These are phyloP conservation scores for Candida sphagnicola DNA, from an alignment of 805 yeast species.

Conservation along the genomic window DNA sequence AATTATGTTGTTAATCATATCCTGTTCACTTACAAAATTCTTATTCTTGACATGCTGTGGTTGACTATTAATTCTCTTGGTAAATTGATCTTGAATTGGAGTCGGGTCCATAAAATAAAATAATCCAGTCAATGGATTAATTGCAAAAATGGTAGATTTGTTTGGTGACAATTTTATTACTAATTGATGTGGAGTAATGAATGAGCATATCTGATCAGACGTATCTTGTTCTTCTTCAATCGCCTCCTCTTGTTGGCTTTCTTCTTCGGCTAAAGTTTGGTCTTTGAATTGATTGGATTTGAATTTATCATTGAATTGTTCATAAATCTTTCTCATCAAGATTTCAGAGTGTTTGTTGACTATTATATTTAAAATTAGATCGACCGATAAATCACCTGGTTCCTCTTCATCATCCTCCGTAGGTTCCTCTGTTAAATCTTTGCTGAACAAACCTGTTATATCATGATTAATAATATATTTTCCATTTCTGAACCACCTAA, in stretches of 20 bases:
- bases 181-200: conserved; percentile 30
- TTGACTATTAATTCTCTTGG: conserved; percentile 26
- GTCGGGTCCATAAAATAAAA: conserved; percentile 39
- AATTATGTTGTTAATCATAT: conserved; percentile 28
- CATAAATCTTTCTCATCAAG: conserved; percentile 22
- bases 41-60: conserved; percentile 15
- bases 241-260: background rate
- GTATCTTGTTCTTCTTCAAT: conserved; percentile 1
- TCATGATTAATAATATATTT: conserved; percentile 23
- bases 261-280: background rate
- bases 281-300: background rate
- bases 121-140: conserved; percentile 37
- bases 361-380: conserved; percentile 29
- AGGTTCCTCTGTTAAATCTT: conserved; percentile 2
- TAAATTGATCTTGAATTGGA: conserved; percentile 28
- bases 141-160: conserved; percentile 32
- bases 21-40: conserved; percentile 24
- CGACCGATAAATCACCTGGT: conserved; percentile 31
- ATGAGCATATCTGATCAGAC: conserved; percentile 10
- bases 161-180: conserved; percentile 27
- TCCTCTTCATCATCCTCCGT: conserved; percentile 13
- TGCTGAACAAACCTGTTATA: conserved; percentile 6
- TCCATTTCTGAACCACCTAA: conserved; percentile 65
- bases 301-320: conserved; percentile 11
- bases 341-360: conserved; percentile 37